phyloP scores from a whole-genome alignment of 2,329 filamentous ascomycete genomes.

The Aureobasidium sp. region DNA sequence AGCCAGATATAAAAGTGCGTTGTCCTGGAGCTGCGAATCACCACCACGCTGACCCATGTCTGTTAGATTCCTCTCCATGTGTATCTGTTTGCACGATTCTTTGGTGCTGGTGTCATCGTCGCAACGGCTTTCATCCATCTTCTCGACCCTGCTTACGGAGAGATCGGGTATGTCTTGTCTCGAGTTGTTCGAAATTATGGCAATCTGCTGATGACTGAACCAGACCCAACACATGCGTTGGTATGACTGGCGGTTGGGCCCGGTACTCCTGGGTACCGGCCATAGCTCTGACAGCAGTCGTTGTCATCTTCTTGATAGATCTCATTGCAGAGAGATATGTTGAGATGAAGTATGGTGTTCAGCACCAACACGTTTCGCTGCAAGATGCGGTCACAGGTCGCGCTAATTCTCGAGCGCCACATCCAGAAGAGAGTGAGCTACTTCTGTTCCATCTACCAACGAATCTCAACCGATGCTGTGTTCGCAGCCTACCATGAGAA shows the following conservation, averaged over 20 bases:
- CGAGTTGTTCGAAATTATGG: too few relatives aligned
- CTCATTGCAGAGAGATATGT: slow-evolving; percentile 44
- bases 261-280: slow-evolving; percentile 46
- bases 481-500: background rate
- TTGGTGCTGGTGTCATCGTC: slow-evolving; percentile 88
- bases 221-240: slow-evolving; percentile 34
- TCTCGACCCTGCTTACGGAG: background rate
- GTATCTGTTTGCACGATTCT: slow-evolving; percentile 86
- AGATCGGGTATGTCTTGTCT: slow-evolving; percentile 28
- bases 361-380: background rate
- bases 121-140: slow-evolving; percentile 62
- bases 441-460: accelerated
- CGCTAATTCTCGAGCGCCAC: background rate
- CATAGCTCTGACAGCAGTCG: slow-evolving; percentile 41
- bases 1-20: slow-evolving; percentile 20
- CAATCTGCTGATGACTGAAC: background rate
- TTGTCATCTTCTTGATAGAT: slow-evolving; percentile 45
- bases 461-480: background rate
- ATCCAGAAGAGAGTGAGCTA: background rate
- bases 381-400: background rate
- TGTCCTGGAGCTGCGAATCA: background rate
- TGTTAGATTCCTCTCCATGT: slow-evolving; percentile 26
- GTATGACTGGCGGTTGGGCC: slow-evolving; percentile 46
- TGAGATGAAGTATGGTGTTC: slow-evolving; percentile 38
- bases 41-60: background rate